Evolutionary conservation across 176 grass and related monocot genomes (phyloP).

Genomic region (bread wheat (Triticum aestivum)): IWGSC_CS_RefSeq_v2.1 NC_057800.1:385450141-385450640

Average conservation of each 20-base stretch:
- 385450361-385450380: neutral
- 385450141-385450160: neutral
- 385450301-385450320: neutral
- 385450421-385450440: neutral
- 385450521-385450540: too few relatives aligned
- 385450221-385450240: neutral
- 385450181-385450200: neutral
- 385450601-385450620: too few relatives aligned
- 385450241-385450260: neutral
- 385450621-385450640: too few relatives aligned
- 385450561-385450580: too few relatives aligned
- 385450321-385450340: neutral
- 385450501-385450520: too few relatives aligned
- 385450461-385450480: neutral
- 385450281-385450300: neutral
- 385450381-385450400: neutral
- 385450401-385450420: neutral
- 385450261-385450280: neutral
- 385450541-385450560: too few relatives aligned
- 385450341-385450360: neutral
- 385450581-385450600: too few relatives aligned
- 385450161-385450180: neutral
- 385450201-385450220: neutral
- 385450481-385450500: neutral
- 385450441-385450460: neutral